Evolutionary conservation across 139 green algal genomes (phyloP).

Genomic region (Volvox reticuliferus): DNA sequence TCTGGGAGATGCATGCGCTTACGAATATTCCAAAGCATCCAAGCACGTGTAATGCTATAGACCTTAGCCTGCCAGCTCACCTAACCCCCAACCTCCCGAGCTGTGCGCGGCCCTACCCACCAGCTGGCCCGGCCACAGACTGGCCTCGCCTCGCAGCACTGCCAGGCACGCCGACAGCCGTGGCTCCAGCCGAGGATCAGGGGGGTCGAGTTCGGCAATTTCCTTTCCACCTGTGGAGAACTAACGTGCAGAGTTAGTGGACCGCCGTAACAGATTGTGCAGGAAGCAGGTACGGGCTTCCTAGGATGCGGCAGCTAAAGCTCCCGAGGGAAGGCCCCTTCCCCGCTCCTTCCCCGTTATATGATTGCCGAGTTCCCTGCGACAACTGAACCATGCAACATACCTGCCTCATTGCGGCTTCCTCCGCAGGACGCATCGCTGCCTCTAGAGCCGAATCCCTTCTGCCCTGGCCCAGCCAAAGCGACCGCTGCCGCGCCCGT

Average conservation of each 20-base stretch:
- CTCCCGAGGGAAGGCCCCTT: not conserved
- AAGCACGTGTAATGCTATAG: too few species aligned
- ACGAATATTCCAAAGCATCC: too few species aligned
- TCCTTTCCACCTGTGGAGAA: not conserved
- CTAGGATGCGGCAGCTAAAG: not conserved
- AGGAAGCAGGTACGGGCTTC: not conserved
- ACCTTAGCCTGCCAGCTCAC: not conserved
- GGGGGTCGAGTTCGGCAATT: not conserved
- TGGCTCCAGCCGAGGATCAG: not conserved
- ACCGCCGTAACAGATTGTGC: not conserved
- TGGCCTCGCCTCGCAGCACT: not conserved
- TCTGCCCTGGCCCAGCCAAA: not conserved
- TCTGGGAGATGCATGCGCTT: too few species aligned
- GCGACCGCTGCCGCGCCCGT: not conserved
- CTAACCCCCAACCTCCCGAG: not conserved
- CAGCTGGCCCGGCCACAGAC: not conserved
- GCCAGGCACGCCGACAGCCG: constrained; percentile 19
- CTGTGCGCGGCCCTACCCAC: not conserved
- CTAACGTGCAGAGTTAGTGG: too few species aligned
- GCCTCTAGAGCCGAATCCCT: not conserved
- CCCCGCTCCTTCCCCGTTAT: too few species aligned
- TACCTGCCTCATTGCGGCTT: not conserved
- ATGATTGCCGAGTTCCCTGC: too few species aligned
- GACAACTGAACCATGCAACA: not conserved
- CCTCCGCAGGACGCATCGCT: not conserved